Conservation (phyloP, 1,139 yeast species). For the Blastobotrys ciferrii region DNA sequence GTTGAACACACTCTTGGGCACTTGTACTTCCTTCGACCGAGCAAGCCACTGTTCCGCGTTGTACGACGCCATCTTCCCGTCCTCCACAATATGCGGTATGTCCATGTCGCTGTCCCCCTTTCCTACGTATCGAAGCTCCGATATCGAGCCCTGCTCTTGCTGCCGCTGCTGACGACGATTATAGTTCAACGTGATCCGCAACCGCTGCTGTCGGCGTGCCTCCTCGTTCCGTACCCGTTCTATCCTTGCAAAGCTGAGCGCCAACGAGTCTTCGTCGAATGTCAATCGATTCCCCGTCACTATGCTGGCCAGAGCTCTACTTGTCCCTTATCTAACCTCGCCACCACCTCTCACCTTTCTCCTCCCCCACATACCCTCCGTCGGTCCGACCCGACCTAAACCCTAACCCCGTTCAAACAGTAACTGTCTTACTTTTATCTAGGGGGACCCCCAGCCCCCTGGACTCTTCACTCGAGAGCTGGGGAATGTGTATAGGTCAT, state of each 20-base stretch:
- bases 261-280: neutral
- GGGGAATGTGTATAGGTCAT: no score
- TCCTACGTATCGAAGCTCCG: neutral
- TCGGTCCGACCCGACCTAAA: neutral
- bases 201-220: slow-evolving; percentile 5
- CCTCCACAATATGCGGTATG: slow-evolving; percentile 13
- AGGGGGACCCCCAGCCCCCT: no score
- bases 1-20: slow-evolving; percentile 34
- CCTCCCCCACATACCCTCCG: neutral
- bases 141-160: no score
- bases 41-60: slow-evolving; percentile 32
- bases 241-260: slow-evolving; percentile 1
- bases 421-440: no score
- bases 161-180: slow-evolving; percentile 1
- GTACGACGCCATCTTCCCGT: slow-evolving; percentile 16
- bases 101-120: slow-evolving; percentile 8
- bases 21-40: slow-evolving; percentile 24
- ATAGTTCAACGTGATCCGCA: slow-evolving; percentile 1
- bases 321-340: neutral
- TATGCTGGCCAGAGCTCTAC: neutral
- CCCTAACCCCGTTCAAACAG: neutral
- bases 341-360: no score
- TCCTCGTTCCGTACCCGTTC: neutral
- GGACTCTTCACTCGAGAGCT: no score
- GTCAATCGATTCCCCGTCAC: neutral